These are phyloP conservation scores for Cyclospora cayetanensis DNA, from an alignment of 169 alveolate genomes.

Conservation along the genomic window DNA sequence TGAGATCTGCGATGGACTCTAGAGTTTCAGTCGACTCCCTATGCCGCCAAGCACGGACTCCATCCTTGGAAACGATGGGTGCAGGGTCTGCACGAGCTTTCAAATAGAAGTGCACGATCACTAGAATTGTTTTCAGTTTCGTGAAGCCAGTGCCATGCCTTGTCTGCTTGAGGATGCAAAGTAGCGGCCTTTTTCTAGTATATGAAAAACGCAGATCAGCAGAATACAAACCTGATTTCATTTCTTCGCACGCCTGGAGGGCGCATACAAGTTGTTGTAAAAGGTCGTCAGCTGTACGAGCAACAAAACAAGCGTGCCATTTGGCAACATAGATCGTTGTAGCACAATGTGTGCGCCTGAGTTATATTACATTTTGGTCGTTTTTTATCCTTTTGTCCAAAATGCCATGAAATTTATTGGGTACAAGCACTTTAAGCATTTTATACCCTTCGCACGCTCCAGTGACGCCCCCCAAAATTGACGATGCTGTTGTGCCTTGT, in stretches of 20 bases:
- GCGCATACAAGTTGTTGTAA: conserved; percentile 57
- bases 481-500: conserved; percentile 1
- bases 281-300: conserved; percentile 23
- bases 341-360: too few relatives aligned
- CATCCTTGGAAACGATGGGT: conserved; percentile 60
- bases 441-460: conserved; percentile 53
- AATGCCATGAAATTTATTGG: too few relatives aligned
- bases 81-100: conserved; percentile 17
- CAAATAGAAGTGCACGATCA: neutral
- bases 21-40: neutral
- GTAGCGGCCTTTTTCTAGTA: neutral
- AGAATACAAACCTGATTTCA: neutral
- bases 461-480: conserved; percentile 5
- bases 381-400: too few relatives aligned
- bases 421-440: neutral
- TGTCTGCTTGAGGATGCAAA: neutral
- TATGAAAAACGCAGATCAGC: neutral
- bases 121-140: neutral
- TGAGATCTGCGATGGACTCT: neutral
- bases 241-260: conserved; percentile 60
- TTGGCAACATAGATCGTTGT: too few relatives aligned
- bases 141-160: neutral
- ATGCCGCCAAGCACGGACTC: conserved; percentile 66
- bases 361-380: too few relatives aligned
- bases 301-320: too few relatives aligned